A percentile compares a stretch with the other conserved stretches of the same genome.
Conservation (phyloP, 148 eudicot species). For the Rhododendron mucronatum region DNA sequence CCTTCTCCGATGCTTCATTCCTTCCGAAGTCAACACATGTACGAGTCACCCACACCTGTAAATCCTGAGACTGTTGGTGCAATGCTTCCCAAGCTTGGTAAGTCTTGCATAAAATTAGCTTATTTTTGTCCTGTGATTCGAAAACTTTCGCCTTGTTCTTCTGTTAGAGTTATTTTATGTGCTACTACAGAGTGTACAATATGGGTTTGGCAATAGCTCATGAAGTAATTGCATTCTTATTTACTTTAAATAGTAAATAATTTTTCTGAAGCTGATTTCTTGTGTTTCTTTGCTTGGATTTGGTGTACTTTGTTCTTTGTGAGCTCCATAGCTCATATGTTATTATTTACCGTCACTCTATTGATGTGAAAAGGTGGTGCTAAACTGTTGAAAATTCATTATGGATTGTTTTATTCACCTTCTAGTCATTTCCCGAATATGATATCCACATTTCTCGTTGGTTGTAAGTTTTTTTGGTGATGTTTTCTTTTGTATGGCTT, state of each 20-base stretch:
- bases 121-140: neutral
- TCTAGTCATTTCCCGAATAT: neutral
- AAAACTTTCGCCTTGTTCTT: neutral
- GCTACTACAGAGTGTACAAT: neutral
- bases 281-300: neutral
- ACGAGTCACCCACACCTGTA: slow-evolving; percentile 66
- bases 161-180: neutral
- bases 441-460: neutral
- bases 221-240: neutral
- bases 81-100: slow-evolving; percentile 97
- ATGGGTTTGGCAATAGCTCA: neutral
- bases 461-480: neutral
- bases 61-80: slow-evolving; percentile 88
- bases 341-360: neutral
- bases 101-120: slow-evolving; percentile 16
- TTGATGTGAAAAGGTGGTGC: neutral
- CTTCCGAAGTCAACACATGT: slow-evolving; percentile 69
- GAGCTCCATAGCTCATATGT: neutral
- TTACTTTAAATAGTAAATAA: neutral
- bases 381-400: neutral
- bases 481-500: neutral
- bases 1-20: slow-evolving; percentile 68
- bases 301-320: neutral
- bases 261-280: neutral
- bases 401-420: neutral